These are phyloP conservation scores for Otatea glauca DNA, from an alignment of 176 grass and related monocot genomes.

Conservation along the genomic window DNA sequence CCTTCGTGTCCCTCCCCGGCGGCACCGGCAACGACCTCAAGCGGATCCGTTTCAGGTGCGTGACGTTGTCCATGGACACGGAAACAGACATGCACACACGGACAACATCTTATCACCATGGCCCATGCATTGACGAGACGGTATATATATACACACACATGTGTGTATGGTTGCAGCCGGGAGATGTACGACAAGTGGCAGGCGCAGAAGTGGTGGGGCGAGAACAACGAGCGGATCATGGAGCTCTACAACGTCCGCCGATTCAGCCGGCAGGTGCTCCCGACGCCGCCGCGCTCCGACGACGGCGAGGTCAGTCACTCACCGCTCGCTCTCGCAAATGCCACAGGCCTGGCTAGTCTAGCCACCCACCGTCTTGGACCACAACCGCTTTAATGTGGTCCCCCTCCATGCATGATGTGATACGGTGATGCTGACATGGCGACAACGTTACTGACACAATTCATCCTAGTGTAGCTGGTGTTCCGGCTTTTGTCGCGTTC, in stretches of 20 bases:
- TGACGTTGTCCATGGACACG: background rate
- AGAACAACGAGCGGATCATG: slow-evolving; percentile 75
- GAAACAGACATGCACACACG: too few relatives aligned
- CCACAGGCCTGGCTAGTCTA: background rate
- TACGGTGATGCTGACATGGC: too few relatives aligned
- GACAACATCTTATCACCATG: too few relatives aligned
- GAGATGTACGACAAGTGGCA: slow-evolving; percentile 84
- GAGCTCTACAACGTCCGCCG: slow-evolving; percentile 77
- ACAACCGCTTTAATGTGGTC: background rate
- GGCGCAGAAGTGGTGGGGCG: slow-evolving; percentile 80
- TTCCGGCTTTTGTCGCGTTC: too few relatives aligned
- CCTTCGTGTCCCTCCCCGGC: slow-evolving; percentile 73
- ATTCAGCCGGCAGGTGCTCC: slow-evolving; percentile 64
- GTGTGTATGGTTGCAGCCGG: slow-evolving; percentile 36
- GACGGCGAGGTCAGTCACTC: slow-evolving; percentile 23
- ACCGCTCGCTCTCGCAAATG: background rate
- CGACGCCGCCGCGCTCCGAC: slow-evolving; percentile 52
- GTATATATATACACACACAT: too few relatives aligned
- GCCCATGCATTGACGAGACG: too few relatives aligned
- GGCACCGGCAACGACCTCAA: slow-evolving; percentile 78
- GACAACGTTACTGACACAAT: too few relatives aligned
- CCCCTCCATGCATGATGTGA: too few relatives aligned
- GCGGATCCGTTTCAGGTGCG: slow-evolving; percentile 60
- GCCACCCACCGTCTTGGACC: background rate
- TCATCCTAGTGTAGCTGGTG: too few relatives aligned